These are phyloP conservation scores for Nepenthes alata DNA, from an alignment of 179 eudicot species.

Conservation along the genomic window DNA sequence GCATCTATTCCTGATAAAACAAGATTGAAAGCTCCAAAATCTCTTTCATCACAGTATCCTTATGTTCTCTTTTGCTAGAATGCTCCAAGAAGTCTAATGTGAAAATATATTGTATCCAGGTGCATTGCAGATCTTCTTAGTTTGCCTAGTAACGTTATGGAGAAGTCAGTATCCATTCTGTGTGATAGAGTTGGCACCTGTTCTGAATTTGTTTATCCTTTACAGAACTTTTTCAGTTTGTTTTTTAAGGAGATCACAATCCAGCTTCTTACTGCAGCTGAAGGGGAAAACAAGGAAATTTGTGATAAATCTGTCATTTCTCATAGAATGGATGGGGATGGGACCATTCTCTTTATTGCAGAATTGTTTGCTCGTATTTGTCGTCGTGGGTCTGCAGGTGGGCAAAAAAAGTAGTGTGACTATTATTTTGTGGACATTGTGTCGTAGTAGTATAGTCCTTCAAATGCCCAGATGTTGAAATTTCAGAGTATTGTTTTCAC, in stretches of 20 bases:
- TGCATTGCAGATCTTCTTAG: no score
- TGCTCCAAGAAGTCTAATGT: neutral
- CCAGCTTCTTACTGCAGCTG: slow-evolving; percentile 67
- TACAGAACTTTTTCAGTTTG: slow-evolving; percentile 34
- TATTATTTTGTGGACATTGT: no score
- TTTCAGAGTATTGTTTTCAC: no score
- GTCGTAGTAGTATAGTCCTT: no score
- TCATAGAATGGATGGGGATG: slow-evolving; percentile 18
- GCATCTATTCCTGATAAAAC: slow-evolving; percentile 89
- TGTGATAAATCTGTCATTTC: slow-evolving; percentile 12
- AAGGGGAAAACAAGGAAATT: slow-evolving; percentile 33
- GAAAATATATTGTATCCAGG: no score
- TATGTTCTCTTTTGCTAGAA: neutral
- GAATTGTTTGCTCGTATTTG: slow-evolving; percentile 71
- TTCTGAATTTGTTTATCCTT: slow-evolving; percentile 23
- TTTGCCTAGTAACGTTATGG: no score
- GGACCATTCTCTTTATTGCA: slow-evolving; percentile 50
- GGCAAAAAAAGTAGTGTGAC: slow-evolving; percentile 4
- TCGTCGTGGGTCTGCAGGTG: slow-evolving; percentile 94
- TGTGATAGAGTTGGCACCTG: neutral
- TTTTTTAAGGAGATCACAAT: slow-evolving; percentile 47
- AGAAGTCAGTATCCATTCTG: neutral
- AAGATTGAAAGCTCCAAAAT: slow-evolving; percentile 41
- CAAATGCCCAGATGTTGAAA: no score
- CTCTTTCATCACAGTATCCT: slow-evolving; percentile 95